Base-by-base conservation (phyloP, 805 yeast species). In the Zygotorulaspora danielsina region DNA sequence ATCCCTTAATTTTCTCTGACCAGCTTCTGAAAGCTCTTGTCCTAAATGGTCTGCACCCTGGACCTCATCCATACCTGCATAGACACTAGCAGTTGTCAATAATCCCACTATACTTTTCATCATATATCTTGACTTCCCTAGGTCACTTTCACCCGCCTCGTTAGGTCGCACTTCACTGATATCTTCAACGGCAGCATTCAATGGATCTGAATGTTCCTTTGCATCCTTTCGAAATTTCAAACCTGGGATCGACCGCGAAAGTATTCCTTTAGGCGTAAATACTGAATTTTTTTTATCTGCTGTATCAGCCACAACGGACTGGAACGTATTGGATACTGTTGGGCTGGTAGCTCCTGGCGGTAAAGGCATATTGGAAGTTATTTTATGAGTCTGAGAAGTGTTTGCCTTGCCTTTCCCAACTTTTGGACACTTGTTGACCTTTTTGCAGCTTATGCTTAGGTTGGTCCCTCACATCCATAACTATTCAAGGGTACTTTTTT, bases 31-130 rank as follows among this genome's bases (percentile, higher is more conserved):
- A 11, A 57, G 49, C 8, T 40, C 50, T 19, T 44, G 50, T 16
- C 41, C 50, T 18, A 51, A 29, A 7, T 45, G 48, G 16, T 46
- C 38, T 4, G 48, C 47, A 16, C 49, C 51, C 17, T 56, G 55
- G 7, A 46, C 46, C 36, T 55, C 55, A 33, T 57, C 49, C 57
- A 57, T 46, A 33, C 65, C 54, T 34, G 76, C 70, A 51, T 71
- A 74, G 42, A 75, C 69, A 45, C 78, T 73, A 0, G 82, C 79
- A 0, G 81, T 71, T 0, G 83, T 75, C 39, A 78, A 61, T 36
- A 76, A 53, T 0, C 76, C 73, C 2, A 75, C 78, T 48, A 78
- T 69, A 30, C 78, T 73, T 48, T 68, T 69, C 12, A 78, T 73
- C 58, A 72, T 70, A 30, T 67, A 70, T 10, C 66, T 65, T 1